Base-by-base conservation (phyloP, 768 basidiomycete species). In the Russula sp. region DNA sequence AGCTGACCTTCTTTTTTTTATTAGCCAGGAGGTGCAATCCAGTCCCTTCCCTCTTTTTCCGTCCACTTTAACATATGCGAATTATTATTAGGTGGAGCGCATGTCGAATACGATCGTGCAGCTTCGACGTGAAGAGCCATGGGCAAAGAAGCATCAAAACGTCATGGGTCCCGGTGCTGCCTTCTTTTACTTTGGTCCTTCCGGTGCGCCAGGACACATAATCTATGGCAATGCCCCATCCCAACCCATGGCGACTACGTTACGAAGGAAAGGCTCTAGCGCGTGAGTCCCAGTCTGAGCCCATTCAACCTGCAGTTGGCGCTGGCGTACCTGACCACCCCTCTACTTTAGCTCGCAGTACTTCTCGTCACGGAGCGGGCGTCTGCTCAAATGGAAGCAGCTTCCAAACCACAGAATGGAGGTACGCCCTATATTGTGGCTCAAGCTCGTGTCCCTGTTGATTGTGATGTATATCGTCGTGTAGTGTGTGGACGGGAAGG, bases 161-260 rank as follows among this genome's bases (percentile, higher is more conserved):
- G 83, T 90, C 65, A 85, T 89, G 83, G 89, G 89, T n/a, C 89
- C 89, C n/a, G 81, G 79, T 61, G 86, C 81, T 43, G 83, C 89
- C 6, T 88, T 79, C 70, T 81, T 90, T 63, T 90, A 88, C 69
- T 83, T 91, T 61, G 89, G 89, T 1, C 87, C 89, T 6, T 76
- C 76, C 45, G 79, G 76, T 57, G 67, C 77, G 3, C 79, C 81
- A 5, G 89, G 89, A 3, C 83, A 83, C 66, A 73, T 90, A 55
- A 78, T 81, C 46, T 90, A 89, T 59, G 88, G 89, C 4, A 87
- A 85, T 60, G 83, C 81, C 63, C 74, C 76, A 22, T 78, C 78
- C 34, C 70, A 78, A 43, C 52, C 79, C 7, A 90, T 92, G 88
- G 70, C 73, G 2, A 76, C 82, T 64, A 76, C 81, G 38, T 70